Evolutionary conservation across 306 rosid genomes (phyloP).

Genomic region (Dalbergia oliveri): DNA sequence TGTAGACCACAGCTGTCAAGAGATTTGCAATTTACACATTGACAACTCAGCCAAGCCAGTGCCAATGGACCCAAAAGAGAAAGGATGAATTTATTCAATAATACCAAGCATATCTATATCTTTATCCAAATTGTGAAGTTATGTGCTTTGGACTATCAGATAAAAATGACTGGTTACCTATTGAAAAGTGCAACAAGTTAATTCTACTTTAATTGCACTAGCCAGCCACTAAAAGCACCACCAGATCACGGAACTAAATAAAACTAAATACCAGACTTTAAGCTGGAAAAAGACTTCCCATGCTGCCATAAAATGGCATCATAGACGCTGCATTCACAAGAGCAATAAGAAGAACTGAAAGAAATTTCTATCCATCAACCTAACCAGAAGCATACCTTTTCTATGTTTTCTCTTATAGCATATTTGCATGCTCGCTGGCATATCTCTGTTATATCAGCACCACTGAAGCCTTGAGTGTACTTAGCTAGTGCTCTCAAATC

Average conservation of each 20-base stretch:
- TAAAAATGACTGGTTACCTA: too few relatives aligned
- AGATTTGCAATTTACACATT: too few relatives aligned
- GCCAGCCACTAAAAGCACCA: neutral
- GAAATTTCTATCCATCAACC: conserved; percentile 1
- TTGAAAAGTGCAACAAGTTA: neutral
- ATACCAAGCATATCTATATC: too few relatives aligned
- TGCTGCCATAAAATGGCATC: neutral
- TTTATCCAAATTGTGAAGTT: too few relatives aligned
- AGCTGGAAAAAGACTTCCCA: neutral
- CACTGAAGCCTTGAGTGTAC: conserved; percentile 64
- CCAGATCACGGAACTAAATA: too few relatives aligned
- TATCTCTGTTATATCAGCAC: conserved; percentile 64
- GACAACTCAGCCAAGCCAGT: too few relatives aligned
- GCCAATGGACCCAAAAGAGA: too few relatives aligned
- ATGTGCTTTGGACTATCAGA: too few relatives aligned
- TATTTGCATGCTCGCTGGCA: conserved; percentile 68
- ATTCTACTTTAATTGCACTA: too few relatives aligned
- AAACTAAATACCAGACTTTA: too few relatives aligned
- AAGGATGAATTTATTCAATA: too few relatives aligned
- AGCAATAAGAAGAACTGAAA: neutral
- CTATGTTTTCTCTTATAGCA: conserved; percentile 66
- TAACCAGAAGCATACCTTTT: conserved; percentile 50
- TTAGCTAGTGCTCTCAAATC: conserved; percentile 58
- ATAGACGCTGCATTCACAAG: conserved; percentile 11
- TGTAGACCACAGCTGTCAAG: too few relatives aligned